phyloP scores from a whole-genome alignment of 176 grass and related monocot species.

The Oryza coarctata region DNA sequence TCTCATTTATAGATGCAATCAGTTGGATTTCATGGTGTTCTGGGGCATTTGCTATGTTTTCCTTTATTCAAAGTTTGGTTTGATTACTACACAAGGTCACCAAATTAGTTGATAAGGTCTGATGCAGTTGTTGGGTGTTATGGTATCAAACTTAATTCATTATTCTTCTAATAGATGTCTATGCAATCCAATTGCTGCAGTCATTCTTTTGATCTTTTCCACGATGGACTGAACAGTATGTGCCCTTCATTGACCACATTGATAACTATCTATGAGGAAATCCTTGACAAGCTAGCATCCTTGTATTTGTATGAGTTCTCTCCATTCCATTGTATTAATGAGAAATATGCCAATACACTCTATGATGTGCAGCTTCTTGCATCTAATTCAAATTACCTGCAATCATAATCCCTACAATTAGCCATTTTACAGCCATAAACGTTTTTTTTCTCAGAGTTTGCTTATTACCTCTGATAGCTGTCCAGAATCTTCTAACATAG shows the following conservation, averaged over 20 bases:
- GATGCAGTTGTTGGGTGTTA: background rate
- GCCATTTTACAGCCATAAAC: background rate
- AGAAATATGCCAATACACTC: background rate
- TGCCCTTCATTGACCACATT: background rate
- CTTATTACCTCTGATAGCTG: background rate
- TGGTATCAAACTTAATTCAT: slow-evolving; percentile 4
- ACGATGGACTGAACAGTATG: background rate
- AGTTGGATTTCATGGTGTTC: background rate
- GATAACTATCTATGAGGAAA: background rate
- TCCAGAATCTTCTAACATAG: background rate
- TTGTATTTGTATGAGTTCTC: background rate
- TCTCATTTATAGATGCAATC: slow-evolving; percentile 5
- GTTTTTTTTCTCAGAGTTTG: background rate
- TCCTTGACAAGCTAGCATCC: background rate
- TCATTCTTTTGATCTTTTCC: background rate
- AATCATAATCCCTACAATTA: background rate
- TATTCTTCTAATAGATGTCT: slow-evolving; percentile 9
- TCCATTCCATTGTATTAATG: background rate
- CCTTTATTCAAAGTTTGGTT: background rate
- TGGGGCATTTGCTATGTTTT: background rate
- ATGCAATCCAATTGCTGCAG: background rate
- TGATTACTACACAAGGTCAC: background rate
- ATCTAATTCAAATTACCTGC: slow-evolving; percentile 1
- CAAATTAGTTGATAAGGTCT: background rate
- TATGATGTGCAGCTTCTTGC: background rate